Evolutionary conservation across 176 grass and related monocot genomes (phyloP).

Genomic region (Oropetium thomaeum): DNA sequence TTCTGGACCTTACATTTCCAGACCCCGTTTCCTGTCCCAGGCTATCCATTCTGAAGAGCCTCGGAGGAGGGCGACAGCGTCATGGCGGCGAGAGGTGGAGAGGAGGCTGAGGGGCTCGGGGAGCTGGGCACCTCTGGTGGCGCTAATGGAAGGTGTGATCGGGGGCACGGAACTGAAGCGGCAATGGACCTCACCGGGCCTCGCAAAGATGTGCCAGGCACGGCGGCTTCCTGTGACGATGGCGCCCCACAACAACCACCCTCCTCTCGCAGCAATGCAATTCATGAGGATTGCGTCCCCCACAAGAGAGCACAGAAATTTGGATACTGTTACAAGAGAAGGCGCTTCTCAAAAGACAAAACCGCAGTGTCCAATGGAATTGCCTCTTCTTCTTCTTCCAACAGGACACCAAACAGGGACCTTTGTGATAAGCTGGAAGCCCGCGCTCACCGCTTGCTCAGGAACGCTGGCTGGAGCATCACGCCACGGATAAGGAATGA

Average conservation of each 20-base stretch:
- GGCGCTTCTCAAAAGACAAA: neutral
- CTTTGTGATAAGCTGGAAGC: constrained; percentile 69
- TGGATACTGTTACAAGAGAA: neutral
- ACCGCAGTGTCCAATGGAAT: neutral
- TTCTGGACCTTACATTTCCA: neutral
- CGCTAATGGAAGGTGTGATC: neutral
- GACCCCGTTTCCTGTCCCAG: neutral
- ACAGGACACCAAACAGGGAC: constrained; percentile 60
- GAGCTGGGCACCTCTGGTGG: neutral
- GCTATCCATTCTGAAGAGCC: neutral
- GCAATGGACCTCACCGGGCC: neutral
- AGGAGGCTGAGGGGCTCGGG: neutral
- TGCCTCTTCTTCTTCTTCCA: constrained; percentile 23
- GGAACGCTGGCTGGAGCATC: constrained; percentile 83
- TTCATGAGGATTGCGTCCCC: neutral
- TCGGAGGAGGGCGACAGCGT: neutral
- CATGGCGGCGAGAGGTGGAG: neutral
- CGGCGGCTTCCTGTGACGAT: no score
- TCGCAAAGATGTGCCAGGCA: neutral
- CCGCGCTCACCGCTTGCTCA: constrained; percentile 65
- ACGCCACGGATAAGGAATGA: constrained; percentile 84
- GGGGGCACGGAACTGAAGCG: neutral
- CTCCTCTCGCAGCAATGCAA: neutral
- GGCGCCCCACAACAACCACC: neutral
- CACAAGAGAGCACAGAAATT: neutral